Conservation (phyloP, 1,139 yeast species). For the Candida freyschussii region DNA sequence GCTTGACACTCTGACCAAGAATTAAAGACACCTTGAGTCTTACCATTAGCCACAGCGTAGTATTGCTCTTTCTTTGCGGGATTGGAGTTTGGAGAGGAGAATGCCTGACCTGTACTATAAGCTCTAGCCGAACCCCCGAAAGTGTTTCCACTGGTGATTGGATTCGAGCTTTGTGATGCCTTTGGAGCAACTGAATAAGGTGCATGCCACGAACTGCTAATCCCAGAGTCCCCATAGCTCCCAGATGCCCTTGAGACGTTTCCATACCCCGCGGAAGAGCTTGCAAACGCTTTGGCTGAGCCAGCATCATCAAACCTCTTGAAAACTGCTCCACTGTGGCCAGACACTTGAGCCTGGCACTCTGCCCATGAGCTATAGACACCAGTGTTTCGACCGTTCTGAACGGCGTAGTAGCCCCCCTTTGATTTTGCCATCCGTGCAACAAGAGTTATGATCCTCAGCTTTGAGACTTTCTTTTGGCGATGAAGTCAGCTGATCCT, state of each 20-base stretch:
- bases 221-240: background rate
- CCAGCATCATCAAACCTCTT: conserved; percentile 44
- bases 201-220: conserved; percentile 1
- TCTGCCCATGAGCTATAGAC: conserved; percentile 49
- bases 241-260: conserved; percentile 1
- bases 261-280: conserved; percentile 1
- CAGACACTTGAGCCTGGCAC: conserved; percentile 43
- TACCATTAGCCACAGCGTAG: conserved; percentile 63
- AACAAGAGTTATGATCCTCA: background rate
- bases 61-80: conserved; percentile 5
- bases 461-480: background rate
- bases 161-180: too few relatives aligned
- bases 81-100: too few relatives aligned
- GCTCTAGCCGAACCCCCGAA: too few relatives aligned
- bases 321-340: conserved; percentile 49
- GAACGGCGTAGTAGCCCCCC: conserved; percentile 49
- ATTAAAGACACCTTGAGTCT: conserved; percentile 44
- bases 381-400: conserved; percentile 49
- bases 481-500: background rate
- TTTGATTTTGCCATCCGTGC: background rate
- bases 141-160: too few relatives aligned
- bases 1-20: conserved; percentile 47
- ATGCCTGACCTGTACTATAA: too few relatives aligned
- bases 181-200: too few relatives aligned
- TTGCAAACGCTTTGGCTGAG: conserved; percentile 42